Percentiles rank a stretch among this genome's conserved stretches.
phyloP scores from a whole-genome alignment of 345 rosid species.

The Lepidium africanum region DNA sequence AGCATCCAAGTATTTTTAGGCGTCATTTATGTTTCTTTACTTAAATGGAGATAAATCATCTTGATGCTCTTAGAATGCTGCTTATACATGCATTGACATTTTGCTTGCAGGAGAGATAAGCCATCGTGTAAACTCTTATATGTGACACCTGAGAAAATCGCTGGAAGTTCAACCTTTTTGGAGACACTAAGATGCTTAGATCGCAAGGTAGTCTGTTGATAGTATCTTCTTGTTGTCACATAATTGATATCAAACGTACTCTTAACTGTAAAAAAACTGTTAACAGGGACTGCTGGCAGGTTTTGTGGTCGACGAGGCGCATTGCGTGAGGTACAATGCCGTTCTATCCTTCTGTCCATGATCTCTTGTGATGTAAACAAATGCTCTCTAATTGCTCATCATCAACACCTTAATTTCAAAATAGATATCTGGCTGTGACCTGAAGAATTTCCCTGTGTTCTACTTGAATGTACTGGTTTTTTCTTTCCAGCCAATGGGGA shows the following conservation, averaged over 20 bases:
- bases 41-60: not conserved
- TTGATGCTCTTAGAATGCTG: not conserved
- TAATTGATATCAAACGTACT: not conserved
- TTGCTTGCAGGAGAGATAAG: constrained; percentile 45
- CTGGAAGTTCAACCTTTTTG: constrained; percentile 58
- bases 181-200: constrained; percentile 53
- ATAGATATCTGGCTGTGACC: not conserved
- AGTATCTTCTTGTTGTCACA: not conserved
- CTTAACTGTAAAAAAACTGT: not conserved
- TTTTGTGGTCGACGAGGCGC: constrained; percentile 90
- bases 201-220: constrained; percentile 41
- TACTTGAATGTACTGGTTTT: not conserved
- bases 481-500: constrained; percentile 83
- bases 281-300: constrained; percentile 66
- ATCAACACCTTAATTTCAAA: not conserved
- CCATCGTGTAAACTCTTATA: constrained; percentile 89
- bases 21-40: not conserved
- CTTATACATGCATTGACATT: not conserved
- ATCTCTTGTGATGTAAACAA: not conserved
- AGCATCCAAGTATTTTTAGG: not conserved
- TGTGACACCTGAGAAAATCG: constrained; percentile 88
- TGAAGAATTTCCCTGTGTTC: not conserved
- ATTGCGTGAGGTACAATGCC: constrained; percentile 70
- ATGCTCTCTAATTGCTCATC: not conserved
- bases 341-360: not conserved